Evolutionary conservation across 352 stramenopile genomes (phyloP).

Genomic region (Elongisporangium anandrum): DNA sequence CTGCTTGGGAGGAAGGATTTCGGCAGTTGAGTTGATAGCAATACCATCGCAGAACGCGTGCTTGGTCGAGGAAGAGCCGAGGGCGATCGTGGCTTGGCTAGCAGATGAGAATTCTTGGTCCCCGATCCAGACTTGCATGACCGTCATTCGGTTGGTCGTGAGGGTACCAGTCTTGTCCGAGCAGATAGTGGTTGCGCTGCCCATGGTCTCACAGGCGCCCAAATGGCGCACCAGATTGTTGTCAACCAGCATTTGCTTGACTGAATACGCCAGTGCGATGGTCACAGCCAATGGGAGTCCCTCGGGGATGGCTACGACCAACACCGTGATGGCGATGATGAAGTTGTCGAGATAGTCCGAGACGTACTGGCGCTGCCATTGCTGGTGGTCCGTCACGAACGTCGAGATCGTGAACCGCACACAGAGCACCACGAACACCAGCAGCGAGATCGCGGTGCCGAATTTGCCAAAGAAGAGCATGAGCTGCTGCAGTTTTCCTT

Average conservation of each 20-base stretch:
- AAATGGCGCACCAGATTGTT: constrained; percentile 86
- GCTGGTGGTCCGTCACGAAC: constrained; percentile 19
- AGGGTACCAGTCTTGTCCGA: constrained; percentile 92
- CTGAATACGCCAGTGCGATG: constrained; percentile 93
- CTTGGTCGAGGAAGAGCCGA: constrained; percentile 30
- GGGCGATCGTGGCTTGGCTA: constrained; percentile 11
- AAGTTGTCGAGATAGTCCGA: constrained; percentile 56
- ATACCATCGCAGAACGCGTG: constrained; percentile 39
- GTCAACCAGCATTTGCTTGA: constrained; percentile 85
- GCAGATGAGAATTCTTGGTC: constrained; percentile 41
- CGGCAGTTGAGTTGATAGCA: constrained; percentile 52
- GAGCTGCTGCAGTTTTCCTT: constrained; percentile 58
- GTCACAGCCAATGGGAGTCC: constrained; percentile 96
- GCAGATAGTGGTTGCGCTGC: constrained; percentile 92
- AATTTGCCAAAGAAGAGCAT: constrained; percentile 59
- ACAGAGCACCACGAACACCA: constrained; percentile 62
- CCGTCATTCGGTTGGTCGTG: constrained; percentile 96
- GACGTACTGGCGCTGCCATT: constrained; percentile 28
- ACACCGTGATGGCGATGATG: constrained; percentile 72
- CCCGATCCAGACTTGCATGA: constrained; percentile 78
- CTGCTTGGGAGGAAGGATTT: constrained; percentile 47
- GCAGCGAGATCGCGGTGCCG: constrained; percentile 40
- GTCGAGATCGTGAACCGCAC: constrained; percentile 42
- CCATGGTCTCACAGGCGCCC: constrained; percentile 88
- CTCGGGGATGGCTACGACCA: constrained; percentile 96